Base-by-base conservation (phyloP, 2,329 filamentous ascomycete genomes). In the Aspergillus cejpii region DNA sequence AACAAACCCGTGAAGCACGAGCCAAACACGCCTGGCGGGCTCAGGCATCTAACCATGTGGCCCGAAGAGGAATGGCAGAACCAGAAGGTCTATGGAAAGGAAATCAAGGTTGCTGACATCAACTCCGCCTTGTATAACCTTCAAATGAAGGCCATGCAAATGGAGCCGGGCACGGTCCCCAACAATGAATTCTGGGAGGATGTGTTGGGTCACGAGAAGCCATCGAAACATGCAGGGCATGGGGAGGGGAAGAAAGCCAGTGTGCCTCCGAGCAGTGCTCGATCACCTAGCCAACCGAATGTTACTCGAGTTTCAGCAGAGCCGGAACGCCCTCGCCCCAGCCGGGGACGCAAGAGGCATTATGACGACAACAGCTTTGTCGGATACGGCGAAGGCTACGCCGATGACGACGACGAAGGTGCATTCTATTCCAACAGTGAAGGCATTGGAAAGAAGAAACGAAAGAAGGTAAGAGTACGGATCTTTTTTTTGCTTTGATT, bases 281-380 rank as follows among this genome's bases (percentile, higher is more conserved):
- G 59, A 40, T 54, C 48, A 5, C 41, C 53, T 43, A 50, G 44
- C 40, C 64, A 59, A 49, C 51, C 52, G 8, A 64, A 59, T 39
- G 60, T 56, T 28, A 55, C 60, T 15, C 55, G 52, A 39, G 53
- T 52, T 21, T 43, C 53, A 12, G 43, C 58, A 4, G 71, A 71
- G 40, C 40, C 54, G 19, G 67, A 68, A 15, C 58, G 64, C 14
- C 38, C 51, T 33, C 62, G 73, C 33, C 66, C 72, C 10, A 71
- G 66, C 49, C 71, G 73, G 17, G 65, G 69, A 37, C 70, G 69
- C 29, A 74, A 74, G 59, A 69, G 74, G 55, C 64, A 73, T 53
- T 75, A 75, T 52, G 70, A 72, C 52, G 73, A 75, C 37, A 69
- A 70, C 49, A 75, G 71, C 53, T 75, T 74, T 56, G 70, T 71